These are phyloP conservation scores for Chlorella sp. DNA, from an alignment of 139 green algal genomes.

Conservation along the genomic window DNA sequence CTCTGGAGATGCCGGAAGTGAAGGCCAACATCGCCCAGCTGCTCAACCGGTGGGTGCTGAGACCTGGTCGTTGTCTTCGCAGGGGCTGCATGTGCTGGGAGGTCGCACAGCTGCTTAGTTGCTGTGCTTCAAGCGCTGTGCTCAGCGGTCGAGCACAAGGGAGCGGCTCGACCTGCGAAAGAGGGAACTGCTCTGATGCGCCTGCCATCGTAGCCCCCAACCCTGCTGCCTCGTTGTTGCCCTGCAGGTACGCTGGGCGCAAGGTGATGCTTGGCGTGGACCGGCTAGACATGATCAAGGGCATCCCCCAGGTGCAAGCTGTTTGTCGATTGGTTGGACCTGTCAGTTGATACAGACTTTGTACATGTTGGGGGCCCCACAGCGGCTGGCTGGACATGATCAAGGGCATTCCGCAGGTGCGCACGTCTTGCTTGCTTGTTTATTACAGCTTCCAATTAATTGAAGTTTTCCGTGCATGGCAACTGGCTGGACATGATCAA, in stretches of 20 bases:
- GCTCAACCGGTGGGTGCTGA: constrained; percentile 57
- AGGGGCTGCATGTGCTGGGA: too few species aligned
- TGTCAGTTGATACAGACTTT: too few species aligned
- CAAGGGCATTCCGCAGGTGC: constrained; percentile 93
- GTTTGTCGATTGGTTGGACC: too few species aligned
- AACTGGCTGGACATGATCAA: constrained; percentile 99
- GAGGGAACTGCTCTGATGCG: too few species aligned
- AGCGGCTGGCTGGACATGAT: constrained; percentile 99
- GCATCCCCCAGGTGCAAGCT: constrained; percentile 87
- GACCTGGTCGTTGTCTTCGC: neutral
- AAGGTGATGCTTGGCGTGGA: constrained; percentile 99
- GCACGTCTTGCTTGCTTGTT: too few species aligned
- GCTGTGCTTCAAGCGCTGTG: too few species aligned
- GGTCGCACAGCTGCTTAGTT: neutral
- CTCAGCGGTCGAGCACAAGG: too few species aligned
- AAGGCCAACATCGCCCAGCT: constrained; percentile 91
- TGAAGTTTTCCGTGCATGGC: too few species aligned
- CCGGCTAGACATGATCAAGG: constrained; percentile 99
- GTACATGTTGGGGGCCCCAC: too few species aligned
- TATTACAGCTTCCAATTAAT: too few species aligned
- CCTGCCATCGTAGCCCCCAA: neutral
- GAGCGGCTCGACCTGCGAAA: too few species aligned
- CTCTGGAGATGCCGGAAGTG: constrained; percentile 88
- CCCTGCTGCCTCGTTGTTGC: neutral
- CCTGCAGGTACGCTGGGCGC: constrained; percentile 71